phyloP scores from a whole-genome alignment of 164 flowering plant genomes.

The Vitis cinerea region DNA sequence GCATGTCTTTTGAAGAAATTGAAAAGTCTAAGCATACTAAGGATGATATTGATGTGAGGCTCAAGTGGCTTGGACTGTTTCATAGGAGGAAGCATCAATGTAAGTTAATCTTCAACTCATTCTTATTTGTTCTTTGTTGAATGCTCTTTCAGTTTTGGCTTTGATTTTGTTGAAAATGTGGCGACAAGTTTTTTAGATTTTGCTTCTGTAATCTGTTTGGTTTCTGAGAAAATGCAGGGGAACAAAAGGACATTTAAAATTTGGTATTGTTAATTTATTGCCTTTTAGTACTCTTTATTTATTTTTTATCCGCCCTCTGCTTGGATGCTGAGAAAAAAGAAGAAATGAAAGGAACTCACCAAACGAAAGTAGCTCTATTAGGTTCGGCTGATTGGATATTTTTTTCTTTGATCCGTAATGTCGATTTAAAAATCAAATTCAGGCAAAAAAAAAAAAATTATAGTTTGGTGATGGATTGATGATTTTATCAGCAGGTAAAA shows the following conservation, averaged over 20 bases:
- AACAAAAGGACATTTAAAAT: too few relatives aligned
- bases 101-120: constrained; percentile 27
- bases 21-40: constrained; percentile 58
- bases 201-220: too few relatives aligned
- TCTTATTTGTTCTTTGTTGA: neutral
- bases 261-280: too few relatives aligned
- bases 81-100: constrained; percentile 93
- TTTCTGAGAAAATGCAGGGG: too few relatives aligned
- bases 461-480: too few relatives aligned
- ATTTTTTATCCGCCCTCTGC: neutral
- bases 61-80: constrained; percentile 96
- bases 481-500: too few relatives aligned
- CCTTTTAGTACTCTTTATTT: too few relatives aligned
- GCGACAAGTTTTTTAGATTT: too few relatives aligned
- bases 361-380: neutral
- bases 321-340: neutral
- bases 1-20: constrained; percentile 63
- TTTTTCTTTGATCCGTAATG: neutral
- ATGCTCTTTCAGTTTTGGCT: too few relatives aligned
- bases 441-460: too few relatives aligned
- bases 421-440: too few relatives aligned
- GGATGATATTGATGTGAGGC: constrained; percentile 85
- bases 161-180: too few relatives aligned
- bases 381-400: neutral
- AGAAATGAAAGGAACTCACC: neutral